Evolutionary conservation across 2,329 filamentous ascomycete genomes (phyloP).

Genomic region (Fusarium udum): DNA sequence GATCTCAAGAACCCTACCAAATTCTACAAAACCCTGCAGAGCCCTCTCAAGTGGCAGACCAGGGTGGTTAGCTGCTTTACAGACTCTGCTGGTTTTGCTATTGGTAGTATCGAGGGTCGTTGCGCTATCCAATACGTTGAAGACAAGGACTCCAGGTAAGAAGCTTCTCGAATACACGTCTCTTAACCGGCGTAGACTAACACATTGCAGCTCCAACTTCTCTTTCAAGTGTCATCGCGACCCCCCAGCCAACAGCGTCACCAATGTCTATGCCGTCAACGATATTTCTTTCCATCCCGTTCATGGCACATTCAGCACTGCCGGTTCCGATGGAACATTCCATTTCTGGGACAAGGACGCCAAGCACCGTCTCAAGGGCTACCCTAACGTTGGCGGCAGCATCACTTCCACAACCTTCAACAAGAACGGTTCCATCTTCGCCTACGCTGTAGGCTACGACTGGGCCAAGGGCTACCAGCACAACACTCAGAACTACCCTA

Average conservation of each 20-base stretch:
- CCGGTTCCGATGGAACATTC: constrained; percentile 94
- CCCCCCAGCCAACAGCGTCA: constrained; percentile 75
- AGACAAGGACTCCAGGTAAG: constrained; percentile 85
- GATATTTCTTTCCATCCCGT: constrained; percentile 97
- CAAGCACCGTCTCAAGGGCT: constrained; percentile 90
- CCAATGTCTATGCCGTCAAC: constrained; percentile 95
- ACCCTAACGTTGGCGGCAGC: constrained; percentile 82
- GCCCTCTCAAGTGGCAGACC: constrained; percentile 98
- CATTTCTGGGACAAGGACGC: constrained; percentile 96
- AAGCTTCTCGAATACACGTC: constrained; percentile 48
- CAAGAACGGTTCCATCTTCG: constrained; percentile 82
- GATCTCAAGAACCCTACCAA: constrained; percentile 87
- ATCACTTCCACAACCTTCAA: constrained; percentile 96
- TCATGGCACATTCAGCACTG: constrained; percentile 98
- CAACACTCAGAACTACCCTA: constrained; percentile 79
- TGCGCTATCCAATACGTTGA: constrained; percentile 99
- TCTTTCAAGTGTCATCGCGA: constrained; percentile 99
- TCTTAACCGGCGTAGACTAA: constrained; percentile 8
- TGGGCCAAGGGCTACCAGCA: constrained; percentile 96
- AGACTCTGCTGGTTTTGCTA: constrained; percentile 90
- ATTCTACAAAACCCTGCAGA: constrained; percentile 96
- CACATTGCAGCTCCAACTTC: constrained; percentile 79
- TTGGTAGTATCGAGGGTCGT: constrained; percentile 95
- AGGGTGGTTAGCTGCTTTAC: constrained; percentile 94
- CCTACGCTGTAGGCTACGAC: constrained; percentile 93